phyloP scores from a whole-genome alignment of 306 rosid genomes.

The Cucurbita moschata region DNA sequence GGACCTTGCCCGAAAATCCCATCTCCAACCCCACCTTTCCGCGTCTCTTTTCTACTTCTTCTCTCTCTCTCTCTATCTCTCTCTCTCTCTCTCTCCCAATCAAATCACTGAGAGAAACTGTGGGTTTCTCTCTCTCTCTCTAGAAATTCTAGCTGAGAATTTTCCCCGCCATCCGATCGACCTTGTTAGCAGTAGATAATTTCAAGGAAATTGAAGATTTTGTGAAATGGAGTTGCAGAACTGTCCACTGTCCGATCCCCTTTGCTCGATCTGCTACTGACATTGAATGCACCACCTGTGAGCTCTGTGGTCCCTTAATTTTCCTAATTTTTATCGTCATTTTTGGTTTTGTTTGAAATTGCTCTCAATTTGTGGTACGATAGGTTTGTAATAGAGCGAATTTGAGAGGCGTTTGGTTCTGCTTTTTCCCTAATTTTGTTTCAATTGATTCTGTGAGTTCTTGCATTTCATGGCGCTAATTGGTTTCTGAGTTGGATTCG shows the following conservation, averaged over 20 bases:
- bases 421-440: neutral
- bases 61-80: neutral
- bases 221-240: constrained; percentile 3
- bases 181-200: constrained; percentile 7
- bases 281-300: constrained; percentile 23
- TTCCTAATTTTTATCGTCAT: neutral
- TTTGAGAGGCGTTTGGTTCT: neutral
- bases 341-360: neutral
- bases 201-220: constrained; percentile 8
- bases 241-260: constrained; percentile 27
- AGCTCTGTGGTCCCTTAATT: constrained; percentile 16
- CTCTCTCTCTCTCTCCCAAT: constrained; percentile 32
- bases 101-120: constrained; percentile 24
- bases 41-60: neutral
- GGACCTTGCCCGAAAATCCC: constrained; percentile 16
- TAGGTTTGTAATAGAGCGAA: neutral
- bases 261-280: constrained; percentile 39
- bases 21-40: constrained; percentile 3
- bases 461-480: neutral
- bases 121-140: constrained; percentile 9
- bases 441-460: neutral
- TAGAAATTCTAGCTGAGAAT: constrained; percentile 22
- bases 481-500: neutral
- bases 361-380: neutral
- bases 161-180: constrained; percentile 21